Evolutionary conservation across 768 basidiomycete species (phyloP), one percentile per base, ranked within the genome.

Genomic region (Russula griseocarnosa): DNA sequence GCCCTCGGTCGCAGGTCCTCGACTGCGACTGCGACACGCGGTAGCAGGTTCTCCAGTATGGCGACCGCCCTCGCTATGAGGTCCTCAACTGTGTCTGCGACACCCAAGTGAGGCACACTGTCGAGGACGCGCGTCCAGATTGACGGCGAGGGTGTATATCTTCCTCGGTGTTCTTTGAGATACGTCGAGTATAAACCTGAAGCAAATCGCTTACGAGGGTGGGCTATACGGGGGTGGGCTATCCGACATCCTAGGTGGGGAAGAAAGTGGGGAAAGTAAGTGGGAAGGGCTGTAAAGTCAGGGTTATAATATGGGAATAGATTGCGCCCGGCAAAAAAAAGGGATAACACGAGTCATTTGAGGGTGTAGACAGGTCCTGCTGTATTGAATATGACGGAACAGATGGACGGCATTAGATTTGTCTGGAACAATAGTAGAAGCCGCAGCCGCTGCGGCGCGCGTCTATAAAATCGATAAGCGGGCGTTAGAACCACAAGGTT

Each of bases 61-160:
- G n/a, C n/a, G n/a, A n/a, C n/a, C n/a, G n/a, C n/a, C n/a, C n/a
- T n/a, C n/a, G n/a, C n/a, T n/a, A n/a, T n/a, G n/a, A n/a, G 11
- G 34, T 34, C 34, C 10, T 34, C 3, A 13, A 13, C 11, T 34
- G 34, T 10, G 34, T 34, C 32, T 34, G 10, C 1, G 6, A 65
- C 54, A 13, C 47, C 40, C 40, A 55, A 38, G 28, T 54, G 54
- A 30, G 60, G 32, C 10, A 28, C 34, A 58, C 59, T 36, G 47
- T 65, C 9, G 34, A 56, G 11, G 58, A 60, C 28, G 59, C 54
- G 59, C 40, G 3, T 56, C 9, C 49, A 56, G 22, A 47, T 34
- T n/a, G 63, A 60, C 32, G 42, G 44, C n/a, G 42, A 32, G 20
- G 59, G 63, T 24, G 36, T 32, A 52, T 61, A 61, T 56, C 63